phyloP scores from a whole-genome alignment of 140 eudicot species.

The Cichorium intybus region DNA sequence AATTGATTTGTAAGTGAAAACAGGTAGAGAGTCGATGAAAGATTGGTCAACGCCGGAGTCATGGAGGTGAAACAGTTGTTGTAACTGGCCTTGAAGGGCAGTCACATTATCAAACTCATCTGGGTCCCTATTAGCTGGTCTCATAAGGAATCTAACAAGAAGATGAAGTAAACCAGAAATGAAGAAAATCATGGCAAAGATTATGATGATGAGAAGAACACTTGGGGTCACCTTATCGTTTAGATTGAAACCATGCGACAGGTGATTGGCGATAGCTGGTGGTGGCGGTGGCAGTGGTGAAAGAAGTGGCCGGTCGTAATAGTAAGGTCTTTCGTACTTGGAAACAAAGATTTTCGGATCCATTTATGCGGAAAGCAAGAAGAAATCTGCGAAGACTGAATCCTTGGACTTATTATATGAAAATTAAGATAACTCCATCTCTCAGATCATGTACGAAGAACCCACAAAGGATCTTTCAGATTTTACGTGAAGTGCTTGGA shows the following conservation, averaged over 20 bases:
- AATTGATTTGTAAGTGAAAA: conserved; percentile 67
- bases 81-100: conserved; percentile 83
- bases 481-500: conserved; percentile 22
- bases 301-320: conserved; percentile 20
- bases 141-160: conserved; percentile 52
- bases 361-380: conserved; percentile 11
- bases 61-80: conserved; percentile 74
- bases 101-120: conserved; percentile 62
- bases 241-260: conserved; percentile 39
- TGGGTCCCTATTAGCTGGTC: conserved; percentile 51
- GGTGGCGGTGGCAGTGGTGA: conserved; percentile 38
- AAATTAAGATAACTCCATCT: conserved; percentile 2
- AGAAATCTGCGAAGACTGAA: conserved; percentile 3
- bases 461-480: conserved; percentile 8
- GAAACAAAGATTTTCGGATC: conserved; percentile 12
- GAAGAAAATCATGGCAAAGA: conserved; percentile 68
- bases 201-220: conserved; percentile 65
- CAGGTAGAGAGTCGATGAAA: conserved; percentile 74
- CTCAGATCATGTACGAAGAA: neutral
- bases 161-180: conserved; percentile 75
- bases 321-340: conserved; percentile 32
- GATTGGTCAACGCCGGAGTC: conserved; percentile 89
- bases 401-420: conserved; percentile 1
- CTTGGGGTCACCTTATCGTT: conserved; percentile 71
- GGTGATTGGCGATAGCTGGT: conserved; percentile 27